phyloP scores from a whole-genome alignment of 2,329 filamentous ascomycete species.

The Xylaria sp. region DNA sequence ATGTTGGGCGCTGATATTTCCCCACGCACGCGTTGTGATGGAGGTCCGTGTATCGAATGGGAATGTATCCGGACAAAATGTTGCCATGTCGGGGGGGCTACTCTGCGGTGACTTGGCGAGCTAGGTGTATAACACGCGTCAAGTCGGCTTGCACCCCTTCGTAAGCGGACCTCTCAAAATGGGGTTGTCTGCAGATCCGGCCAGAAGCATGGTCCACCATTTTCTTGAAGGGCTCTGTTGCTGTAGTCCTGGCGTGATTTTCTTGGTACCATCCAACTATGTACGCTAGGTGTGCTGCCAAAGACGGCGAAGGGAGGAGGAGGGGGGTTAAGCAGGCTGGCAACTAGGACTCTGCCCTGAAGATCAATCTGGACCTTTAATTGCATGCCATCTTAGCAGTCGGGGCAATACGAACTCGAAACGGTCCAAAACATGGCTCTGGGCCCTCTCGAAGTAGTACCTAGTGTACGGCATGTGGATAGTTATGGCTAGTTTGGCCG shows the following conservation, averaged over 20 bases:
- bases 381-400: constrained; percentile 13
- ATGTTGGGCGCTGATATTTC: constrained; percentile 29
- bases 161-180: constrained; percentile 24
- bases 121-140: constrained; percentile 31
- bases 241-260: constrained; percentile 22
- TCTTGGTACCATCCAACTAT: constrained; percentile 10
- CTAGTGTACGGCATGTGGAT: constrained; percentile 17
- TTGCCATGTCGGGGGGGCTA: constrained; percentile 25
- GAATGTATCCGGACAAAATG: constrained; percentile 31
- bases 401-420: constrained; percentile 29
- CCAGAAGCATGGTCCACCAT: constrained; percentile 28
- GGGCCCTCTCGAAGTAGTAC: constrained; percentile 20
- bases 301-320: constrained; percentile 20
- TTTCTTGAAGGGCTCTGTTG: constrained; percentile 11
- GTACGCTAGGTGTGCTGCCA: constrained; percentile 19
- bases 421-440: constrained; percentile 34
- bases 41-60: constrained; percentile 33
- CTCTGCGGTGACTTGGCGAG: constrained; percentile 35
- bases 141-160: constrained; percentile 35
- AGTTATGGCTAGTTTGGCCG: constrained; percentile 16
- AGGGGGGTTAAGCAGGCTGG: constrained; percentile 20
- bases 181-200: constrained; percentile 28
- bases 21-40: constrained; percentile 31
- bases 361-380: constrained; percentile 14
- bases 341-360: constrained; percentile 10